These are phyloP conservation scores for Kingdonia uniflora DNA, from an alignment of 164 flowering plant species.

Conservation along the genomic window DNA sequence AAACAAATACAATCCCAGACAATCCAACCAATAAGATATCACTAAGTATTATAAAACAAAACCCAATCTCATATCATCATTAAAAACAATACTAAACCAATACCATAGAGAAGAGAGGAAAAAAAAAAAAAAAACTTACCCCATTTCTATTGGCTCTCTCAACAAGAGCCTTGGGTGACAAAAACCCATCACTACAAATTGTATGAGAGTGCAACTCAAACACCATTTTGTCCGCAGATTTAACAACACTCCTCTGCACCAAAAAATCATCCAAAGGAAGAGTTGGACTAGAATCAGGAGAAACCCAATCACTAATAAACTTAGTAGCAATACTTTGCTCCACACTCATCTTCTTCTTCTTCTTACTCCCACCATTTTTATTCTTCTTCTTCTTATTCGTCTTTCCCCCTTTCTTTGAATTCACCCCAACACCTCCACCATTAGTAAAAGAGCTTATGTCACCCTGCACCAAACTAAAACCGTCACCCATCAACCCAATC, in stretches of 20 bases:
- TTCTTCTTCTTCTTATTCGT: constrained; percentile 31
- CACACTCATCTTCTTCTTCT: constrained; percentile 47
- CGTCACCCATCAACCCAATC: no score
- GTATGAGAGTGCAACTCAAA: constrained; percentile 93
- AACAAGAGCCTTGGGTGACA: constrained; percentile 79
- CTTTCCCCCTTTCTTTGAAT: background rate
- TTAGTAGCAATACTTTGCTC: constrained; percentile 56
- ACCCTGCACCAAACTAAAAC: no score
- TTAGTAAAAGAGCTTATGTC: no score
- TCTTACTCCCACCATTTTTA: constrained; percentile 52
- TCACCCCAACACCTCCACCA: constrained; percentile 10
- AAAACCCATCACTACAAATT: constrained; percentile 77
- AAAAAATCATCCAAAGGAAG: constrained; percentile 38
- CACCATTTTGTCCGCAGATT: constrained; percentile 33
- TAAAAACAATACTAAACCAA: no score
- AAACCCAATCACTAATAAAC: constrained; percentile 66
- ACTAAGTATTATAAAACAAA: background rate
- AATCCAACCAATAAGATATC: no score
- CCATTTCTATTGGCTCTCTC: constrained; percentile 87
- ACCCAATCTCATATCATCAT: background rate
- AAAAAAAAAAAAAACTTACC: constrained; percentile 29
- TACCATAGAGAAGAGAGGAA: background rate
- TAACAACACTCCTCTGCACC: constrained; percentile 11
- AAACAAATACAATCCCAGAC: no score
- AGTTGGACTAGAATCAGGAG: constrained; percentile 21